Conservation (phyloP, 495 filamentous ascomycete species). For the Aspergillus conjunctus region DNA sequence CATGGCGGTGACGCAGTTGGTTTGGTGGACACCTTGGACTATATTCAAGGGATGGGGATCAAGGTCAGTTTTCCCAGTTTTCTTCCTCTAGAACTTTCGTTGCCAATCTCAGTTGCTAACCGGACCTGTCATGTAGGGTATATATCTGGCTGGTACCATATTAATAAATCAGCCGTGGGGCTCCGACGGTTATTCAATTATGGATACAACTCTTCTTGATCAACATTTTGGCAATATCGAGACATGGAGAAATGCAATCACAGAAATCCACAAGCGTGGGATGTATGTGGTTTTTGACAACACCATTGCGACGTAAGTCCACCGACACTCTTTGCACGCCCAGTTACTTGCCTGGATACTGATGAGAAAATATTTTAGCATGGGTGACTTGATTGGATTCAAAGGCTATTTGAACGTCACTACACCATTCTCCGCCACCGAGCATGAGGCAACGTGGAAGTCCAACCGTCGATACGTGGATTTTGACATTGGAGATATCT, state of each 20-base stretch:
- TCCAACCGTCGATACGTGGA: conserved; percentile 60
- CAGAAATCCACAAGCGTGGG: conserved; percentile 63
- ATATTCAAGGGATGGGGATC: conserved; percentile 74
- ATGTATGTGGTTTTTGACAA: conserved; percentile 78
- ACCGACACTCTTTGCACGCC: background rate
- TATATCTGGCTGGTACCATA: conserved; percentile 70
- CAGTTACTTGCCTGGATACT: background rate
- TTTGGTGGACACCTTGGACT: conserved; percentile 67
- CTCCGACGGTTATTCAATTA: conserved; percentile 65
- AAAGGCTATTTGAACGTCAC: conserved; percentile 65
- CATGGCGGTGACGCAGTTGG: conserved; percentile 72
- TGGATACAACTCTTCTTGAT: conserved; percentile 72
- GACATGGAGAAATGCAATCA: conserved; percentile 64
- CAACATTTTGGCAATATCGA: conserved; percentile 67
- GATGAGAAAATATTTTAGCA: conserved; percentile 31
- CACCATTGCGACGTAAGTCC: conserved; percentile 66
- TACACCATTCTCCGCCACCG: conserved; percentile 59
- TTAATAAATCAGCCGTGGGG: conserved; percentile 75
- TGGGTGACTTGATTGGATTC: conserved; percentile 72
- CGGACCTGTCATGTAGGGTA: conserved; percentile 42
- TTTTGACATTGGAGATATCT: conserved; percentile 61
- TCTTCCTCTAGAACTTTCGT: background rate
- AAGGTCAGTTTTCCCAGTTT: conserved; percentile 48
- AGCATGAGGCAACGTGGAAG: conserved; percentile 65
- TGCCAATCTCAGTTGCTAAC: conserved; percentile 9